Base-by-base conservation (phyloP, 2,329 filamentous ascomycete species). In the Neonectria ditissima region DNA sequence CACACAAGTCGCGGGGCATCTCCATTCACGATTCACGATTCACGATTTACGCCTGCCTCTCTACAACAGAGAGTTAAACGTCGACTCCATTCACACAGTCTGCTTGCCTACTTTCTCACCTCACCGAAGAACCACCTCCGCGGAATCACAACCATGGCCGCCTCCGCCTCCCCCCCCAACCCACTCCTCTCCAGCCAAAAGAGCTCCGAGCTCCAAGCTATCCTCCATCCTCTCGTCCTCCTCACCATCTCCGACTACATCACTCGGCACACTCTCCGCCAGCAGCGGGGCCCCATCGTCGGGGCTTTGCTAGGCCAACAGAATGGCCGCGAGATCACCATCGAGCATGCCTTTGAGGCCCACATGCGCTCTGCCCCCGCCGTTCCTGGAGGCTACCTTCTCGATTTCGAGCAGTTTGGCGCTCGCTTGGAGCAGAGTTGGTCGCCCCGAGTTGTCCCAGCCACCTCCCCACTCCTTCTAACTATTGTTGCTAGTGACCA, bases 191-290 rank as follows among this genome's bases (percentile, higher is more conserved):
- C 90, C 6, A 84, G 83, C 62, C 85, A 89, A 73, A 91, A 89
- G 79, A 85, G 88, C 69, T 86, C 87, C 44, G 92, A 96, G 78
- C 88, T 97, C 47, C 91, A 93, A 68, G 89, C 94, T 59, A 89
- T 94, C 72, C 88, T 99, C 18, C 96, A 99, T 75, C 96, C 96
- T 26, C 90, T 99, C 52, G 94, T 97, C 55, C 91, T 98, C 69
- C 92, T 99, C 80, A 97, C 92, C 69, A 96, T 99, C 74, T 97
- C 95, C 71, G 96, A 99, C 80, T 97, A 97, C 78, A 94, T 98
- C 78, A 97, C 95, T 62, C 89, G 96, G 64, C 94, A 97, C 79
- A 92, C 91, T 1, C 86, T 97, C 60, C 89, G 96, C 63, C 83
- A 89, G 55, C 90, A 94, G 73, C 78, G 83, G 18, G 92, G 92